phyloP scores from a whole-genome alignment of 2,329 filamentous ascomycete species.

The Hypoxylon sp. region DNA sequence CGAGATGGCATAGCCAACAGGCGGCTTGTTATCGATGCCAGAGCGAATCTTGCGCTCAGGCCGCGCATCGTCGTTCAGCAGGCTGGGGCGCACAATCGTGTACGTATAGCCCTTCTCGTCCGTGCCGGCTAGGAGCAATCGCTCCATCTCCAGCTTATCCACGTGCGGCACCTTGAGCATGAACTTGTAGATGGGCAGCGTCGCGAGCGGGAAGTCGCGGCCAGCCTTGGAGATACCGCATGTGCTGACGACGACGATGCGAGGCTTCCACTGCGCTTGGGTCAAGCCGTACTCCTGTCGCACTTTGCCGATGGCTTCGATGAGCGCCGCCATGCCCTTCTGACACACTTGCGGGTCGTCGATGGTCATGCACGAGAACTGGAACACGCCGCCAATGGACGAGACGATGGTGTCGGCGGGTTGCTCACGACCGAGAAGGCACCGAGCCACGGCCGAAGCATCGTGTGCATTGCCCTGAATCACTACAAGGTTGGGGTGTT shows the following conservation, averaged over 20 bases:
- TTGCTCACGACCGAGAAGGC: constrained; percentile 53
- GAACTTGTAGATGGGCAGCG: constrained; percentile 62
- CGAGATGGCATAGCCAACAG: constrained; percentile 64
- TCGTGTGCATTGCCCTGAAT: constrained; percentile 65
- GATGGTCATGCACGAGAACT: constrained; percentile 55
- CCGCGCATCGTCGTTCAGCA: constrained; percentile 55
- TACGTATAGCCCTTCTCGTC: constrained; percentile 53
- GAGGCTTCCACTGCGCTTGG: constrained; percentile 50
- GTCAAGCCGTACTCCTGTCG: constrained; percentile 38
- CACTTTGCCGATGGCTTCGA: constrained; percentile 57
- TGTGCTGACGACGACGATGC: constrained; percentile 59
- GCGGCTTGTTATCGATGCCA: constrained; percentile 59
- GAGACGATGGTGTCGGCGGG: constrained; percentile 62
- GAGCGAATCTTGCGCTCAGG: constrained; percentile 54
- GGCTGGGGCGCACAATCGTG: constrained; percentile 58
- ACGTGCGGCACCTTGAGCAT: constrained; percentile 60
- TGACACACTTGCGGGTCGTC: constrained; percentile 66
- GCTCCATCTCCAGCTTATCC: constrained; percentile 67
- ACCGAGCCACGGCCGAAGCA: constrained; percentile 55
- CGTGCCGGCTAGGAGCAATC: constrained; percentile 37
- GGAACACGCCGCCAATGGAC: constrained; percentile 62
- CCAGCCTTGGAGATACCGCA: constrained; percentile 60
- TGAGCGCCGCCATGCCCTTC: constrained; percentile 60
- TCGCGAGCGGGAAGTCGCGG: constrained; percentile 61
- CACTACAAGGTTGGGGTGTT: constrained; percentile 59